Evolutionary conservation across 768 basidiomycete species (phyloP).

Genomic region (Lactarius hatsudake): DNA sequence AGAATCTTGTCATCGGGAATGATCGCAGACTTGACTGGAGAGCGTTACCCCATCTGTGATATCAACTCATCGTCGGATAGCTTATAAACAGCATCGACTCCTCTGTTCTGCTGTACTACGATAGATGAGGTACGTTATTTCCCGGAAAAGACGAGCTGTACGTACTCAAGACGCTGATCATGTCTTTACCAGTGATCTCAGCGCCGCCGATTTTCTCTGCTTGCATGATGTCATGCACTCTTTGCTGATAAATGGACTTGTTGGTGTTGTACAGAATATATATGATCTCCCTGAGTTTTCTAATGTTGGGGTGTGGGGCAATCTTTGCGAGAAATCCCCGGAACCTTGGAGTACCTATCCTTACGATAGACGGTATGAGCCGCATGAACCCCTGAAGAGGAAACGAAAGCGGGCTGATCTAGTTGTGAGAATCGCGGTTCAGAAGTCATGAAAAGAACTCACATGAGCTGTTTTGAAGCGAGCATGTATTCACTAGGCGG

Average conservation of each 20-base stretch:
- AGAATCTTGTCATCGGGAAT: not conserved
- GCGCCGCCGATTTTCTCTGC: not conserved
- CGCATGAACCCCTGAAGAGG: slow-evolving; percentile 25
- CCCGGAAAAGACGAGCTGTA: not conserved
- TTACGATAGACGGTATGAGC: slow-evolving; percentile 21
- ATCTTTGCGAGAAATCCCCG: slow-evolving; percentile 26
- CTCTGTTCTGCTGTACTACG: slow-evolving; percentile 30
- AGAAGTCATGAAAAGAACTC: not conserved
- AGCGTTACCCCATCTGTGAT: slow-evolving; percentile 32
- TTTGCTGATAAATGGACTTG: slow-evolving; percentile 15
- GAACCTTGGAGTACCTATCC: slow-evolving; percentile 27
- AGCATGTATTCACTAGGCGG: slow-evolving; percentile 20
- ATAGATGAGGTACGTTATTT: not conserved
- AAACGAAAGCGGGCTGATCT: slow-evolving; percentile 18
- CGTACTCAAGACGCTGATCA: slow-evolving; percentile 23
- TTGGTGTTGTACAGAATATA: slow-evolving; percentile 29
- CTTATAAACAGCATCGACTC: slow-evolving; percentile 26
- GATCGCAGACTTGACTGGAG: not conserved
- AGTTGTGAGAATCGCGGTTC: not conserved
- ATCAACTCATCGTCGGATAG: slow-evolving; percentile 32
- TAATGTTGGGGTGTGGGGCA: slow-evolving; percentile 24
- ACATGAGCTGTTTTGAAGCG: slow-evolving; percentile 28
- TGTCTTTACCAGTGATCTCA: slow-evolving; percentile 15
- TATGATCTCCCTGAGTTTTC: slow-evolving; percentile 29
- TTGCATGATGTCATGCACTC: not conserved